Evolutionary conservation across 345 rosid genomes (phyloP).

Genomic region (Eucalyptus cladocalyx): DNA sequence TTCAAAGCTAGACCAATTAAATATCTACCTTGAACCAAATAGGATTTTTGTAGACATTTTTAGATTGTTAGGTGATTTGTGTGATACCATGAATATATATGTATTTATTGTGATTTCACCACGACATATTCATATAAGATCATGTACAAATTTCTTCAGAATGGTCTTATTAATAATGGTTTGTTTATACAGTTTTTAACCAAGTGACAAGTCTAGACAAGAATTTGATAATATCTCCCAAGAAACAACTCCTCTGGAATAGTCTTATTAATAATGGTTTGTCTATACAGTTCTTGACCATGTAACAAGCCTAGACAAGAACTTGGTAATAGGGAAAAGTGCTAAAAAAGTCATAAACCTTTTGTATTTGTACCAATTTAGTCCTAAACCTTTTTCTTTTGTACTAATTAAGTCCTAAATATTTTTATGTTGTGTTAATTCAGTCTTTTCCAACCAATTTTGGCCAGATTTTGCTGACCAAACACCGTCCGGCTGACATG

Average conservation of each 20-base stretch:
- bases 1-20: not conserved
- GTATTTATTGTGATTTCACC: not conserved
- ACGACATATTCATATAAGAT: not conserved
- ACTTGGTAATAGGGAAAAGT: not conserved
- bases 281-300: not conserved
- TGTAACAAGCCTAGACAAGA: not conserved
- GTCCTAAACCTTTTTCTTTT: too few species aligned
- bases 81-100: not conserved
- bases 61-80: not conserved
- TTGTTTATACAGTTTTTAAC: not conserved
- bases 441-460: too few species aligned
- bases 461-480: too few species aligned
- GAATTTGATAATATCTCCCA: not conserved
- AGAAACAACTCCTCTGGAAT: not conserved
- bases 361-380: too few species aligned
- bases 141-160: not conserved
- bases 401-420: too few species aligned
- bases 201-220: not conserved
- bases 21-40: not conserved
- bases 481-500: accelerated
- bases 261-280: not conserved
- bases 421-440: too few species aligned
- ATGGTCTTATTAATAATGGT: not conserved
- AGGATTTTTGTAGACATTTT: not conserved
- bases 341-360: too few species aligned